Conservation (phyloP, 2,329 filamentous ascomycete species). For the Diaporthe vexans region DNA sequence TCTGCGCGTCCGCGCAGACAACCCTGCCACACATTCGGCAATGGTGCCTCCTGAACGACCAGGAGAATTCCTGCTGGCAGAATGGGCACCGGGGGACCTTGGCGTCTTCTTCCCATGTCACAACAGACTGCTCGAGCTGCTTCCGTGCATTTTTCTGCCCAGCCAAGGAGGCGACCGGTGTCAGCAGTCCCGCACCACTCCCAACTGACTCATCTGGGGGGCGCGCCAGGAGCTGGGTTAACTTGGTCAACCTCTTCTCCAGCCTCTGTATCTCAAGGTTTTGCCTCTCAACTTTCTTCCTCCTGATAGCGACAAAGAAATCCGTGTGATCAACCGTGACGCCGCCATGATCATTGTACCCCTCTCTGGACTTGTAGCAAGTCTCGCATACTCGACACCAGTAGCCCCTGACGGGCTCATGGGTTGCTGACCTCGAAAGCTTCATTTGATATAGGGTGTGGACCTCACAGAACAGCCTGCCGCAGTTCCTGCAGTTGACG, state of each 20-base stretch:
- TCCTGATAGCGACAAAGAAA: constrained; percentile 79
- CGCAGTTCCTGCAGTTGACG: constrained; percentile 95
- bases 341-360: constrained; percentile 91
- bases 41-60: constrained; percentile 94
- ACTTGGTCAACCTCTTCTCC: constrained; percentile 91
- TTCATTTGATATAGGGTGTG: constrained; percentile 99
- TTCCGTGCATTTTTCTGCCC: constrained; percentile 84
- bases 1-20: constrained; percentile 89
- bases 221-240: constrained; percentile 86
- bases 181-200: constrained; percentile 65
- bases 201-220: constrained; percentile 75
- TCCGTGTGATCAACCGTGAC: constrained; percentile 78
- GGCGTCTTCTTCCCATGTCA: constrained; percentile 94
- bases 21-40: constrained; percentile 94
- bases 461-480: constrained; percentile 93
- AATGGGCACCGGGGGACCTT: constrained; percentile 87
- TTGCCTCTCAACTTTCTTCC: constrained; percentile 84
- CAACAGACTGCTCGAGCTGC: constrained; percentile 88
- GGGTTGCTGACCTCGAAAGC: constrained; percentile 86
- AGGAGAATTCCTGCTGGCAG: constrained; percentile 95
- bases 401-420: constrained; percentile 89
- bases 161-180: constrained; percentile 71
- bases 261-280: constrained; percentile 89
- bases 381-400: constrained; percentile 99
- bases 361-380: constrained; percentile 97